These are phyloP conservation scores for Candida pini DNA, from an alignment of 805 yeast genomes.

Conservation along the genomic window DNA sequence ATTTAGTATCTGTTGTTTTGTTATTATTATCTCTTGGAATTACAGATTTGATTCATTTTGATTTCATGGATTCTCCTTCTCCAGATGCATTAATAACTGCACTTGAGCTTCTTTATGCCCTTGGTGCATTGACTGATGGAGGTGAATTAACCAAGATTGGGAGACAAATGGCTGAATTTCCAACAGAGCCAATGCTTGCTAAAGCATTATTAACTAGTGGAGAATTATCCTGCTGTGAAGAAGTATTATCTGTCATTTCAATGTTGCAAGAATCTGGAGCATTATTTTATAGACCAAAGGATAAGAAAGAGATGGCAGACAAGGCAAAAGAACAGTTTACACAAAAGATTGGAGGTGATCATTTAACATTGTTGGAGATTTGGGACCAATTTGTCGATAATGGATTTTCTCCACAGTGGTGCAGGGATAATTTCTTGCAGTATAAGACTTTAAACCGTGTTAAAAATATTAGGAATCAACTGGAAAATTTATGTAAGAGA, in stretches of 20 bases:
- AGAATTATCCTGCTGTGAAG: slow-evolving; percentile 54
- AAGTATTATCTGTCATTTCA: slow-evolving; percentile 67
- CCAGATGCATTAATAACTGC: slow-evolving; percentile 67
- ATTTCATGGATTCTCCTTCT: slow-evolving; percentile 88
- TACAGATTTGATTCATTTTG: slow-evolving; percentile 73
- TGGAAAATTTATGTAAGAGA: slow-evolving; percentile 53
- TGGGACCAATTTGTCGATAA: slow-evolving; percentile 72
- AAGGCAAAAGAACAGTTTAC: slow-evolving; percentile 52
- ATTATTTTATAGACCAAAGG: slow-evolving; percentile 66
- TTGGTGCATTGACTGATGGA: slow-evolving; percentile 78
- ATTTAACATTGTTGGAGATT: slow-evolving; percentile 64
- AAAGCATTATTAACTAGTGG: slow-evolving; percentile 65
- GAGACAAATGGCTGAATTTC: slow-evolving; percentile 82
- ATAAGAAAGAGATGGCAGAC: slow-evolving; percentile 61
- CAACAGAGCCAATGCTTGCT: slow-evolving; percentile 86
- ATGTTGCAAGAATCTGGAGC: slow-evolving; percentile 79
- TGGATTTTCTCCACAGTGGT: slow-evolving; percentile 73
- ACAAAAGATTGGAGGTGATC: slow-evolving; percentile 62
- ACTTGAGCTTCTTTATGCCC: slow-evolving; percentile 71
- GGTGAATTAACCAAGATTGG: slow-evolving; percentile 80
- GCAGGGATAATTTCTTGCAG: slow-evolving; percentile 77
- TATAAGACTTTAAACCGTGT: slow-evolving; percentile 66
- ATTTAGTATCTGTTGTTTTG: slow-evolving; percentile 70
- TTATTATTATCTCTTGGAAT: slow-evolving; percentile 79
- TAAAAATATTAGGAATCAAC: slow-evolving; percentile 64